These are phyloP conservation scores for Rhodocollybia butyracea DNA, from an alignment of 768 basidiomycete genomes.

Conservation along the genomic window DNA sequence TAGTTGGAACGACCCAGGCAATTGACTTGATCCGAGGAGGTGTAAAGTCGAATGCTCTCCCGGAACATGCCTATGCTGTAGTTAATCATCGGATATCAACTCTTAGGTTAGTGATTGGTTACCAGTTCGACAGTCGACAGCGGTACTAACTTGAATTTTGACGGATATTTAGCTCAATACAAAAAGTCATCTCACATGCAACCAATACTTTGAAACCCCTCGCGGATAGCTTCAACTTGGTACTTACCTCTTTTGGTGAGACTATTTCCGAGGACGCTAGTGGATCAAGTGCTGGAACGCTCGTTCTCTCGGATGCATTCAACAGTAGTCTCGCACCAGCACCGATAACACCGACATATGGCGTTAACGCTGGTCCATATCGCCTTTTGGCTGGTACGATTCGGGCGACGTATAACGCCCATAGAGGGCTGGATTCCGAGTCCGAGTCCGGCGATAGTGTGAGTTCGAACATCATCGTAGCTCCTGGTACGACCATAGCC, in stretches of 20 bases:
- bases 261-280: conserved; percentile 14
- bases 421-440: conserved; percentile 16
- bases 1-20: conserved; percentile 53
- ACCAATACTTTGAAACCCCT: conserved; percentile 28
- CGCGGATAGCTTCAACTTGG: conserved; percentile 35
- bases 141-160: no score
- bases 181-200: conserved; percentile 24
- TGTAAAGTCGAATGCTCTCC: conserved; percentile 55
- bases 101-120: conserved; percentile 28
- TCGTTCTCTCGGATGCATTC: conserved; percentile 37
- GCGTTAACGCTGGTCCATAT: conserved; percentile 20
- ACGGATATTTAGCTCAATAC: conserved; percentile 28
- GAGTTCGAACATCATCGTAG: conserved; percentile 6
- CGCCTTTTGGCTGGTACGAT: no score
- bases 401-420: conserved; percentile 32
- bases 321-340: conserved; percentile 44
- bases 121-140: not conserved
- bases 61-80: no score
- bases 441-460: no score
- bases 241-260: conserved; percentile 35
- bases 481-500: not conserved
- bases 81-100: conserved; percentile 49
- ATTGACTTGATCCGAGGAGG: conserved; percentile 45
- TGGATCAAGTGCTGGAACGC: conserved; percentile 20
- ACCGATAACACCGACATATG: conserved; percentile 34